Evolutionary conservation across 371 early-diverging fungal genomes (phyloP).

Genomic region (Rhizopus microsporus): DNA sequence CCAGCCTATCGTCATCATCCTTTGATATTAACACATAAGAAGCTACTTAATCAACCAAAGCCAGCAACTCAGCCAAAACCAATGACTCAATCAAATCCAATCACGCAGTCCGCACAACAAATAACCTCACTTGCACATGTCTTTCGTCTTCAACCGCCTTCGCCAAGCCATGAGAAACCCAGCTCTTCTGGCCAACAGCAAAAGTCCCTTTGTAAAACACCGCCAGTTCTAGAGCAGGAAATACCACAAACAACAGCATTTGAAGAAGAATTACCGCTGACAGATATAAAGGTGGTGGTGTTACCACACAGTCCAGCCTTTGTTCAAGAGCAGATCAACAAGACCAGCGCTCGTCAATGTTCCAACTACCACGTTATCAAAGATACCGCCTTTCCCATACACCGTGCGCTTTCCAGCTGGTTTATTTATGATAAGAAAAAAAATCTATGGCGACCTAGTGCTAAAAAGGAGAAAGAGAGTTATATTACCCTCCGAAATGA

Average conservation of each 20-base stretch:
- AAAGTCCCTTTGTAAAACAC: background rate
- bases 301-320: conserved; percentile 16
- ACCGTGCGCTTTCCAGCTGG: background rate
- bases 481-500: background rate
- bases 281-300: conserved; percentile 5
- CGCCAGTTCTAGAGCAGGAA: background rate
- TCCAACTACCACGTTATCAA: conserved; percentile 3
- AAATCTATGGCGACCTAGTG: background rate
- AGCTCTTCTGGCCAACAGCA: background rate
- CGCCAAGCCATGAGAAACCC: background rate
- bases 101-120: background rate
- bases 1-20: background rate
- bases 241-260: background rate
- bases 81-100: background rate
- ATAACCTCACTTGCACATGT: background rate
- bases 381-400: background rate
- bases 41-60: no score
- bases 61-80: no score
- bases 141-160: background rate
- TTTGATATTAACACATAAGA: no score
- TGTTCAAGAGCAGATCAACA: conserved; percentile 9
- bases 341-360: background rate
- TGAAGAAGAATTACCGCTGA: background rate
- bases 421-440: conserved; percentile 1
- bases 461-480: background rate